A percentile compares a stretch with the other conserved stretches of the same genome.
Evolutionary conservation across 768 basidiomycete species (phyloP).

Genomic region (Terana coerulea): DNA sequence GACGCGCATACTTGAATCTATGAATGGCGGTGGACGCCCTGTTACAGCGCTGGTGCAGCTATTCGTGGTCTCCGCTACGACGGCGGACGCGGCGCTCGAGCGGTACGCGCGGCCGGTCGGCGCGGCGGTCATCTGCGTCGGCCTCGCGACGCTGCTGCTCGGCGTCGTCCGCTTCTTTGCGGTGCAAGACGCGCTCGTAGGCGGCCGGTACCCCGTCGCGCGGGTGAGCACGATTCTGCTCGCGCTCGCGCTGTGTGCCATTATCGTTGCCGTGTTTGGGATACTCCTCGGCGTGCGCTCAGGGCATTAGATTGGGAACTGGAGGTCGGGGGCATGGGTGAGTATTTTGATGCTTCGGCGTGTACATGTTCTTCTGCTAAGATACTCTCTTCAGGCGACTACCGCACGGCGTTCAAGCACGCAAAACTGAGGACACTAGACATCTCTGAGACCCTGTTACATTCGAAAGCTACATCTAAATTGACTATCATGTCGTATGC

Average conservation of each 20-base stretch:
- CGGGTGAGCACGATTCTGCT: constrained; percentile 31
- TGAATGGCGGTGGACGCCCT: too few relatives aligned
- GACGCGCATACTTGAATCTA: not conserved
- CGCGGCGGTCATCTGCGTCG: constrained; percentile 34
- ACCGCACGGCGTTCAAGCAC: too few relatives aligned
- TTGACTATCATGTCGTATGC: too few relatives aligned
- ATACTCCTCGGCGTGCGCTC: constrained; percentile 26
- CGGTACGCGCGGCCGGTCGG: constrained; percentile 42
- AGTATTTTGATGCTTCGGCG: too few relatives aligned
- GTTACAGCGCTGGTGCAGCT: constrained; percentile 46
- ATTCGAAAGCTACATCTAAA: too few relatives aligned
- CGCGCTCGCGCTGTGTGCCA: constrained; percentile 24
- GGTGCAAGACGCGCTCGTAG: constrained; percentile 34
- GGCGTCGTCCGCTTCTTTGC: constrained; percentile 36
- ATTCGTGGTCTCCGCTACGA: constrained; percentile 35
- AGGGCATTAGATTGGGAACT: not conserved
- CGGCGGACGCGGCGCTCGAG: constrained; percentile 15
- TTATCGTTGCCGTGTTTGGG: constrained; percentile 36
- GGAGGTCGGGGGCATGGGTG: too few relatives aligned
- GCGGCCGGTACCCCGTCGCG: constrained; percentile 40
- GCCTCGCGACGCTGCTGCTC: constrained; percentile 31
- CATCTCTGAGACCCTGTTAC: too few relatives aligned
- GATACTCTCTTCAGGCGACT: too few relatives aligned
- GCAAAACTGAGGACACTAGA: too few relatives aligned
- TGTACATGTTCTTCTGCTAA: too few relatives aligned